These are phyloP conservation scores for Ajuga chamaepitys DNA, from an alignment of 257 asterid genomes.

Conservation along the genomic window DNA sequence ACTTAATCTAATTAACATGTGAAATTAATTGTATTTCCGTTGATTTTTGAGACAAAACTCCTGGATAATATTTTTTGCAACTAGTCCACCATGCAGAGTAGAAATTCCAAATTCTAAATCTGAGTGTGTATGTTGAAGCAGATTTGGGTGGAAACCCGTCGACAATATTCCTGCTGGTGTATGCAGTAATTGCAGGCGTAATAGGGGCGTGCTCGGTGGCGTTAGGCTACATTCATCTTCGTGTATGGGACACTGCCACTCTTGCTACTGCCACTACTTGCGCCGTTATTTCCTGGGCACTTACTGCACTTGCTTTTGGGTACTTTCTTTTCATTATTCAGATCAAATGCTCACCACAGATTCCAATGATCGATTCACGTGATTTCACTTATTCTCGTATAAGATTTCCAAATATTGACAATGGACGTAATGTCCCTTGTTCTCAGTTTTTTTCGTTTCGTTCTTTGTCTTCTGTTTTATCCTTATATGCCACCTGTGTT, in stretches of 20 bases:
- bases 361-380: too few species aligned
- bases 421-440: background rate
- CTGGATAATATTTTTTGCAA: too few species aligned
- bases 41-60: too few species aligned
- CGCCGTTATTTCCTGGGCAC: constrained; percentile 44
- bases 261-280: constrained; percentile 54
- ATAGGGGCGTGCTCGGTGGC: constrained; percentile 50
- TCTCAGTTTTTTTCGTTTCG: background rate
- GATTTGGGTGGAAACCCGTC: constrained; percentile 80
- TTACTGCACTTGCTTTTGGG: constrained; percentile 74
- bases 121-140: too few species aligned
- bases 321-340: background rate
- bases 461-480: background rate
- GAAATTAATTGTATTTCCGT: too few species aligned
- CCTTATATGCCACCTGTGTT: background rate
- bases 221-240: constrained; percentile 44
- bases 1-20: too few species aligned
- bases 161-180: constrained; percentile 47
- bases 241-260: constrained; percentile 37
- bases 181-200: constrained; percentile 51
- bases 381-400: too few species aligned
- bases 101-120: too few species aligned
- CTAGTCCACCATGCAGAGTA: too few species aligned
- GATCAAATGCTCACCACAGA: too few species aligned
- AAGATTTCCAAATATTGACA: too few species aligned